Percentiles rank a stretch among this genome's conserved stretches.
Conservation (phyloP, 208 protist species). For the Leishmania guyanensis region DNA sequence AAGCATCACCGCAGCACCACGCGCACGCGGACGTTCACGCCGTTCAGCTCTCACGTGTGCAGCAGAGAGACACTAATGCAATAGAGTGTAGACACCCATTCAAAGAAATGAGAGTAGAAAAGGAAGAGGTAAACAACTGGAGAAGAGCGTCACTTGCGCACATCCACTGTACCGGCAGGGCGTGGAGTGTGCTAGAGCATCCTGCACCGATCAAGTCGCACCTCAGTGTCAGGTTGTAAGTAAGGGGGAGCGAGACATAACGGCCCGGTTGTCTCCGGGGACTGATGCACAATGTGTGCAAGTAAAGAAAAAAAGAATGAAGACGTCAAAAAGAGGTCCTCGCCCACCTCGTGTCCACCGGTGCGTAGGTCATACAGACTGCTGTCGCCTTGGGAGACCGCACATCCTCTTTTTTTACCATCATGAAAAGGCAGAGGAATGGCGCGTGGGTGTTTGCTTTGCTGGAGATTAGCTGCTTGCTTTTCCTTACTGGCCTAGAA, state of each 20-base stretch:
- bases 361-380: neutral
- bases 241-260: neutral
- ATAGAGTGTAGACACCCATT: neutral
- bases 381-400: neutral
- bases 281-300: neutral
- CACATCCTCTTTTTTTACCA: neutral
- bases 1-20: neutral
- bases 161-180: neutral
- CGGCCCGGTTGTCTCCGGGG: neutral
- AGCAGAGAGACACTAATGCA: neutral
- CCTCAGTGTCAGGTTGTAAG: neutral
- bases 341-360: neutral
- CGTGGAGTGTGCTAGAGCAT: neutral
- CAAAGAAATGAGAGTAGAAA: neutral
- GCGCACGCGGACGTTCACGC: neutral
- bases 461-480: neutral
- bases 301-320: neutral
- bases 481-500: neutral
- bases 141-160: neutral
- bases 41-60: neutral
- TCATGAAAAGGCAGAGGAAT: neutral
- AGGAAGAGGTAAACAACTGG: neutral
- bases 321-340: no score
- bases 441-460: neutral
- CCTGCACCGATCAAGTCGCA: neutral